phyloP scores from a whole-genome alignment of 441 rosid species.

The Syzygium malaccense region DNA sequence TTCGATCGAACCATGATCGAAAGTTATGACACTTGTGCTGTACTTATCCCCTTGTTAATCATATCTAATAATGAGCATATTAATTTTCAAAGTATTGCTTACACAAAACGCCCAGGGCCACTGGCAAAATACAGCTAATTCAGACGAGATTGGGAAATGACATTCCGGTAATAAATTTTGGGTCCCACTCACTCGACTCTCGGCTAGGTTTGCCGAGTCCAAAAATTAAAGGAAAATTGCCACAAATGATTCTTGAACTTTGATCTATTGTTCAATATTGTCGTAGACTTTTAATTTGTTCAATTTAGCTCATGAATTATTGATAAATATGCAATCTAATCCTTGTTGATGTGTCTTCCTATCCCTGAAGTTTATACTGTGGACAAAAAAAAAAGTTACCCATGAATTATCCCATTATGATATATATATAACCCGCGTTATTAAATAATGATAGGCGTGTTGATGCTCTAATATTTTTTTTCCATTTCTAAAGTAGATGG shows the following conservation, averaged over 20 bases:
- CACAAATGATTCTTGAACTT: background rate
- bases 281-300: background rate
- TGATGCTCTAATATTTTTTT: too few relatives aligned
- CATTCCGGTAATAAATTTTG: too few relatives aligned
- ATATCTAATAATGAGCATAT: background rate
- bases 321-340: background rate
- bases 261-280: accelerated
- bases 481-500: too few relatives aligned
- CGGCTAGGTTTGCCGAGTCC: background rate
- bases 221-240: background rate
- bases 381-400: background rate
- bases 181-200: background rate
- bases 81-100: background rate
- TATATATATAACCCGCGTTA: too few relatives aligned
- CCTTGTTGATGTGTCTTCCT: background rate
- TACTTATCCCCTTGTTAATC: background rate
- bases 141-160: too few relatives aligned
- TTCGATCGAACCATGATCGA: too few relatives aligned
- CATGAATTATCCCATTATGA: background rate
- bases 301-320: accelerated
- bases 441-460: too few relatives aligned
- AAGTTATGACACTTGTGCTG: too few relatives aligned
- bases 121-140: too few relatives aligned
- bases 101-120: background rate
- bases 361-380: too few relatives aligned